These are phyloP conservation scores for Lecanicillium sp. DNA, from an alignment of 2,329 filamentous ascomycete genomes.

Conservation along the genomic window DNA sequence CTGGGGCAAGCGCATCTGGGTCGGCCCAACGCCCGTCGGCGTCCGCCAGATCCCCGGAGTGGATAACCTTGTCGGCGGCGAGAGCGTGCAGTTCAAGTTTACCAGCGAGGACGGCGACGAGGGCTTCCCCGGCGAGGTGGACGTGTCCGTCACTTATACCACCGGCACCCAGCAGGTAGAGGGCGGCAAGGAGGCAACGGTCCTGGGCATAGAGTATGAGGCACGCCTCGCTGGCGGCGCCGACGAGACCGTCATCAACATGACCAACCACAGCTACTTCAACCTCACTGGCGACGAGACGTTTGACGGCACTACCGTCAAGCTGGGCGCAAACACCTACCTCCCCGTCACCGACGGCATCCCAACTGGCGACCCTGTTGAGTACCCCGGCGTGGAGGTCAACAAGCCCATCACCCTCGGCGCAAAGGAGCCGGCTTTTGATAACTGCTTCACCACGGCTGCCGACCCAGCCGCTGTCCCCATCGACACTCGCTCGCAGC, in stretches of 20 bases:
- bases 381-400: conserved; percentile 58
- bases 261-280: conserved; percentile 92
- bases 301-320: conserved; percentile 55
- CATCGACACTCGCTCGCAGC: conserved; percentile 55
- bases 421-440: conserved; percentile 65
- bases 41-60: conserved; percentile 40
- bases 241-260: conserved; percentile 84
- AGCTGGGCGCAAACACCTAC: conserved; percentile 56
- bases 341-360: conserved; percentile 70
- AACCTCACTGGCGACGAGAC: conserved; percentile 49
- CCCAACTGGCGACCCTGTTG: conserved; percentile 58
- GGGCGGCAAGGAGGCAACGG: conserved; percentile 55
- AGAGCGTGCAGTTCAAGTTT: conserved; percentile 59
- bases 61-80: conserved; percentile 48
- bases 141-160: conserved; percentile 71
- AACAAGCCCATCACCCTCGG: conserved; percentile 65
- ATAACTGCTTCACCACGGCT: conserved; percentile 84
- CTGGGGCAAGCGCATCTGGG: conserved; percentile 75
- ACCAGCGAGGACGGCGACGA: conserved; percentile 76
- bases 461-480: conserved; percentile 50
- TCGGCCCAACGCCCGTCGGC: conserved; percentile 60
- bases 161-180: conserved; percentile 57
- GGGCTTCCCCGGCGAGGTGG: conserved; percentile 80
- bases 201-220: conserved; percentile 84
- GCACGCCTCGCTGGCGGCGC: conserved; percentile 70